Evolutionary conservation across 768 basidiomycete species (phyloP), one percentile per base, ranked within the genome.

Genomic region (Boletellus sp.): DNA sequence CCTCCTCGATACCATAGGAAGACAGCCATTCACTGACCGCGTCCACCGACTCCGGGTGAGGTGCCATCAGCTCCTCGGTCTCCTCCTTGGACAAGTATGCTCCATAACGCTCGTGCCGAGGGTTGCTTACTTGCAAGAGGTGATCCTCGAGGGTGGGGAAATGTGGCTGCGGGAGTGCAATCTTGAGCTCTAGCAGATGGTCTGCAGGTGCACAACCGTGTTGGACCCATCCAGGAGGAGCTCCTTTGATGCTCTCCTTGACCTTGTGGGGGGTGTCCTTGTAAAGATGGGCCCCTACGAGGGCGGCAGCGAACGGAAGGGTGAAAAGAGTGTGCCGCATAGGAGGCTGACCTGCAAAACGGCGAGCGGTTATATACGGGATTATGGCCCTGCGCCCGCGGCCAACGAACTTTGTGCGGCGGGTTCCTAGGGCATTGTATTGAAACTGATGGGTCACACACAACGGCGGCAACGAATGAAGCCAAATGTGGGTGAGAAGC

Each of bases 21-120:
- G 68, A 69, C 13, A 89, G 70, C 86, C 87, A 90, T 54, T 76
- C 73, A 33, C 78, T 71, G 28, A 89, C 84, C 4, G 71, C 60
- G 31, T 73, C 61, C 15, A 85, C 51, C 42, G 78, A 83, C 43
- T 76, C 72, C 0, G 71, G 69, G 54, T 76, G 74, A 3, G 87
- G 87, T 17, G 79, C 73, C 45, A 87, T 75, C 39, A 87, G 69
- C 2, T 60, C 72, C 39, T 87, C 83, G 3, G 84, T 81, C 53
- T 88, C 78, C 47, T 78, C 79, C 64, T 84, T 84, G 48, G 83
- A 76, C 35, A 89, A 65, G 60, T 81, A 72, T 17, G 72, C 68
- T 1, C 80, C 81, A 56, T 82, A 83, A 32, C 78, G 77, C 24
- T 61, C 52, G 49, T 83, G 80, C 39, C 63, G 64, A 0, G 82